phyloP scores from a whole-genome alignment of 306 rosid genomes.

The Ammopiptanthus mongolicus region DNA sequence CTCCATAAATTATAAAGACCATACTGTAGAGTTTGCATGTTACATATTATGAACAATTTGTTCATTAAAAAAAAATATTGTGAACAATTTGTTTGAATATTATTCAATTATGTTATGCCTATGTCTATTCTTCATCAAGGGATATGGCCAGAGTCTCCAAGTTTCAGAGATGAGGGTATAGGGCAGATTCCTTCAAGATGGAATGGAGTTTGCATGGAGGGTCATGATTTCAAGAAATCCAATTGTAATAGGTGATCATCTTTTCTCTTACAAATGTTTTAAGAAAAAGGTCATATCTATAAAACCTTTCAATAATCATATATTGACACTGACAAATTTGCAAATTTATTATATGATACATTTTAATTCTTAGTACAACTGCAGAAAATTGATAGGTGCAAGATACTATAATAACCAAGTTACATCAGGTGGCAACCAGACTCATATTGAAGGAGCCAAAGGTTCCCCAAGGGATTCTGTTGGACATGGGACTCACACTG shows the following conservation, averaged over 20 bases:
- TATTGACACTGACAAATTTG: not conserved
- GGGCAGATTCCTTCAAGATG: constrained; percentile 76
- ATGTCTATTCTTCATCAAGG: constrained; percentile 38
- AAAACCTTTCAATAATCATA: not conserved
- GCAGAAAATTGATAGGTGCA: constrained; percentile 92
- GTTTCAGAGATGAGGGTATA: constrained; percentile 69
- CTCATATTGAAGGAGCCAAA: constrained; percentile 21
- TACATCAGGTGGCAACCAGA: constrained; percentile 25
- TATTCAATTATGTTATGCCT: not conserved
- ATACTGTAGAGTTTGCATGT: not conserved
- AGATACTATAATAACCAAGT: constrained; percentile 53
- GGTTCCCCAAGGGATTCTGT: constrained; percentile 75
- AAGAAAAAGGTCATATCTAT: not conserved
- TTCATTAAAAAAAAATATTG: too few relatives aligned
- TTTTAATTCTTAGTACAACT: not conserved
- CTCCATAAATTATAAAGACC: not conserved
- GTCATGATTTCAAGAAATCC: constrained; percentile 70
- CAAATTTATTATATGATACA: not conserved
- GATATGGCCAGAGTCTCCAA: constrained; percentile 92
- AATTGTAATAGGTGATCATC: constrained; percentile 78
- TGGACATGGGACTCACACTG: constrained; percentile 89
- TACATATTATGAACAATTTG: not conserved
- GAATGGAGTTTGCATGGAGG: constrained; percentile 91
- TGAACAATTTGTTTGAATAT: not conserved
- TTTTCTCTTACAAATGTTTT: not conserved